Percentiles rank a stretch among this genome's conserved stretches.
phyloP scores from a whole-genome alignment of 257 asterid species.

The Nicotiana sylvestris region DNA sequence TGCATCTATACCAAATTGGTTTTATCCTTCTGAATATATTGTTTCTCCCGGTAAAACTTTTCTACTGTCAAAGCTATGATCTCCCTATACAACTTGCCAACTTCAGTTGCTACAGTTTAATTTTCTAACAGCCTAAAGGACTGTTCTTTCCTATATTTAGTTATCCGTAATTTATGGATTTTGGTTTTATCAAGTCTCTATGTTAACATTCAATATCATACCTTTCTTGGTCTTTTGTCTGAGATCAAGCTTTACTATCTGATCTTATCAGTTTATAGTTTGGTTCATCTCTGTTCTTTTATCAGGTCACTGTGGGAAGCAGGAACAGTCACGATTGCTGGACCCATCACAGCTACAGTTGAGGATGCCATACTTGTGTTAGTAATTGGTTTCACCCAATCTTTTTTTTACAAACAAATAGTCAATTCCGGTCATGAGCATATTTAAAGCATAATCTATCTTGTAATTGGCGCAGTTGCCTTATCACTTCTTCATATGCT shows the following conservation, averaged over 20 bases:
- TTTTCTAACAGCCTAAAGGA: background rate
- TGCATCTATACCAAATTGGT: background rate
- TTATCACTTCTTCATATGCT: no score
- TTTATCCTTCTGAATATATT: background rate
- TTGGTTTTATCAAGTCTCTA: background rate
- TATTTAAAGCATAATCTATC: no score
- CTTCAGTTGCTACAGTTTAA: background rate
- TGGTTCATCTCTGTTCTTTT: slow-evolving; percentile 8
- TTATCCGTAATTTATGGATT: background rate
- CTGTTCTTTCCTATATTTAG: background rate
- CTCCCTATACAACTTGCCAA: background rate
- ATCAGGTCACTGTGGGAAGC: slow-evolving; percentile 78
- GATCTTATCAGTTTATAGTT: background rate
- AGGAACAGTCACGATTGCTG: slow-evolving; percentile 89
- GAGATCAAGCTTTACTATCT: no score
- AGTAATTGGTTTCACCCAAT: slow-evolving; percentile 28
- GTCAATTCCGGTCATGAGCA: background rate
- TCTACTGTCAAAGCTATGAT: background rate
- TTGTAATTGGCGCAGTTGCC: no score
- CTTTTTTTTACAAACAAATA: background rate
- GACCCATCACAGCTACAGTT: slow-evolving; percentile 82
- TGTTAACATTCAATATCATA: background rate
- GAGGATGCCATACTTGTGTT: slow-evolving; percentile 93
- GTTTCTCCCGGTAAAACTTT: background rate
- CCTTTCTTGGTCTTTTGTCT: no score